Base-by-base conservation (phyloP, 148 eudicot genomes). In the Amaranthus palmeri region DNA sequence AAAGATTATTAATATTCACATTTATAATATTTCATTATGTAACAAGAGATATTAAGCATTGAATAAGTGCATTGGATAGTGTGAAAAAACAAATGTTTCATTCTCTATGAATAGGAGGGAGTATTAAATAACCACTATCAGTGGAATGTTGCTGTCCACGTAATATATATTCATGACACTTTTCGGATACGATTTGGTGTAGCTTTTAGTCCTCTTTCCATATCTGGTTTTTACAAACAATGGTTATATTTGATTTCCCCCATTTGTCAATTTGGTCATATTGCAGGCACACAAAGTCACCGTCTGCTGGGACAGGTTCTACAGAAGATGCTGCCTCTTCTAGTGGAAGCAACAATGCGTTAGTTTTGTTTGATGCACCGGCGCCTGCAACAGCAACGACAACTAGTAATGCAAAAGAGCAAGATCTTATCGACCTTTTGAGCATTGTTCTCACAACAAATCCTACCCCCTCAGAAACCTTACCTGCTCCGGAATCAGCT, bases 251-350 rank as follows among this genome's bases (percentile, higher is more conserved):
- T 48, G 8, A 72, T 72, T 5, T n/a, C 40, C 57, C 13, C 7
- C 25, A 14, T 40, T 13, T 50, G 3, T 10, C 5, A 58, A 63
- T 42, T 49, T 76, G 72, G 11, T 72, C 4, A 25, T 76, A 45
- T 36, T 81, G 84, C 90, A 92, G 98, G 77, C 98, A 93, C 74
- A 77, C 93, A 14, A 92, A 83, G 81, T 62, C 88, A 3, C 83
- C 15, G 54, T 75, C 86, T 52, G 67, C 79, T 6, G 67, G 80
- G 41, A 61, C 59, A 5, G 78, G 72, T 36, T 67, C 72, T 40
- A 73, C 77, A 17, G 86, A 78, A 64, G 85, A 83, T 49, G 74
- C 50, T 46, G 71, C 82, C 66, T 85, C 91, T 47, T 77, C 76
- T 8, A 85, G 79, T 54, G 72, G 74, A 52, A 71, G 71, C 74